Conservation (phyloP, 345 rosid species). For the Rubroshorea leprosula region DNA sequence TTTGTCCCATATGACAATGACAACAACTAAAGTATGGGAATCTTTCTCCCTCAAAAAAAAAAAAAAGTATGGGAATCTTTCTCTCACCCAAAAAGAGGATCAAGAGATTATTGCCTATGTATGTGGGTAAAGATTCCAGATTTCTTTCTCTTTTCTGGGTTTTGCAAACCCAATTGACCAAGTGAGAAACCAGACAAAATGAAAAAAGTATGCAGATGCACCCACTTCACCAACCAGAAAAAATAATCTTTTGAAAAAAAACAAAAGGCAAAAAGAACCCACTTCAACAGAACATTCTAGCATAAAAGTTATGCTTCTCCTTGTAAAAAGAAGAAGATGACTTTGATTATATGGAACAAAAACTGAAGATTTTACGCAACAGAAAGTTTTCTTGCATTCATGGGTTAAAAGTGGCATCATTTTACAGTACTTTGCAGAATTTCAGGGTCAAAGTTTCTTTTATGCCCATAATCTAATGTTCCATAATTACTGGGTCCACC, state of each 20-base stretch:
- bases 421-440: no score
- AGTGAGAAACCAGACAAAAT: not conserved
- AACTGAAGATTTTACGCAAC: not conserved
- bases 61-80: not conserved
- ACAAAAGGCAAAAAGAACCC: not conserved
- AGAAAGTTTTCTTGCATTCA: not conserved
- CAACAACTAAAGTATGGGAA: not conserved
- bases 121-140: not conserved
- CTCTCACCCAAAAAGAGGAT: not conserved
- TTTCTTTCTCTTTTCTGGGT: no score
- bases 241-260: no score
- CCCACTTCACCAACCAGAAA: not conserved
- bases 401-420: no score
- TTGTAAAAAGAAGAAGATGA: not conserved
- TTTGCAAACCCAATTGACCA: not conserved
- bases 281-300: conserved; percentile 6
- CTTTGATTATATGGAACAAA: not conserved
- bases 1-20: not conserved
- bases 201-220: not conserved
- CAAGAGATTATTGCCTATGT: not conserved
- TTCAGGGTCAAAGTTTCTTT: no score
- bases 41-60: no score
- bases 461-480: no score
- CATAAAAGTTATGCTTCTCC: not conserved
- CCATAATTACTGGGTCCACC: no score